Evolutionary conservation across 176 grass and related monocot species (phyloP), one percentile per base, ranked within the genome.

Genomic region (Juncus effusus): DNA sequence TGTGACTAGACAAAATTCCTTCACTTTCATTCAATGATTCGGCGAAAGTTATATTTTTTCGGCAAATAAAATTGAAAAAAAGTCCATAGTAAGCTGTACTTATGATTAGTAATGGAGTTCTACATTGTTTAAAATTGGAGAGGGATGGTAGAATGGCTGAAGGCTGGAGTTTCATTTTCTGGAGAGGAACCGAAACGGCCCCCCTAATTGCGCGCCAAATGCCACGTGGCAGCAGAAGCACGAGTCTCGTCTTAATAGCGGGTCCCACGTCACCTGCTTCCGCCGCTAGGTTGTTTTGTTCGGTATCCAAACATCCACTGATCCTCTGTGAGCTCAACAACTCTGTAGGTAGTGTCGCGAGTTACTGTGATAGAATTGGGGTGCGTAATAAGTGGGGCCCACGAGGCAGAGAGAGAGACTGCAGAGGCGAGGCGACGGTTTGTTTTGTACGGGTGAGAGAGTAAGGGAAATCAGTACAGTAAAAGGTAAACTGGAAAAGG

Each of bases 251-350:
- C 28, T 16, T n/a, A 42, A 8, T 13, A 51, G 50, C 12, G 66
- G 66, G 66, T 38, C 66, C 66, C 66, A 70, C 66, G 66, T 56
- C 51, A 56, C 51, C 10, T 36, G 51, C 66, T 57, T 37, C 37
- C 66, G 62, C 14, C 28, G 44, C 36, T 11, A 4, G 44, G 61
- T 75, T 54, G 61, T 75, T 75, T 63, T 75, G 60, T 42, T 75
- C 45, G 60, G 61, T 35, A 55, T 64, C 0, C 4, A 47, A 47
- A 47, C 44, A 47, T 47, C 1, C 19, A 28, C 19, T 28, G 19
- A 28, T 28, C 19, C 0, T 64, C 38, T 55, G 13, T 15, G 11
- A 0, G 42, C n/a, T 0, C 37, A 36, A 3, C 39, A 4, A 7
- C 6, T n/a, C 28, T 51, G 64, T 68, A 51, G 37, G 53, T 45